Conservation (phyloP, 2,329 filamentous ascomycete species). For the Colletotrichum salicis region DNA sequence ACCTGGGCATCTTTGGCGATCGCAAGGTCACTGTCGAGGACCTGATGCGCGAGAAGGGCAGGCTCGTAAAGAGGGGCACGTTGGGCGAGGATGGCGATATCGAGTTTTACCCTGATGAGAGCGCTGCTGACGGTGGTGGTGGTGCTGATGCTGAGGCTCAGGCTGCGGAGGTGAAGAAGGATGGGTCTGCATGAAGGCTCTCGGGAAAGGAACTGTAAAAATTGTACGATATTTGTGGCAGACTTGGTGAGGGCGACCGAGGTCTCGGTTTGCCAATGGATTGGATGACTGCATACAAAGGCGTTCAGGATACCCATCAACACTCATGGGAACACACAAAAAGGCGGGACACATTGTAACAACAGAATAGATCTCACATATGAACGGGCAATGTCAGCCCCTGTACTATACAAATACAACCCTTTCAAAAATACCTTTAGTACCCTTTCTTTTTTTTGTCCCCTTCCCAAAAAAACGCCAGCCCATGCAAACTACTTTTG, state of each 20-base stretch:
- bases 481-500: constrained; percentile 23
- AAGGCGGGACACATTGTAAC: constrained; percentile 4
- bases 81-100: constrained; percentile 84
- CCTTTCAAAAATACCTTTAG: not conserved
- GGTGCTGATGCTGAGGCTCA: not conserved
- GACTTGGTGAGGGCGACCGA: not conserved
- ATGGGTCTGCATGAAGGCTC: constrained; percentile 10
- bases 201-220: not conserved
- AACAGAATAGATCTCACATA: constrained; percentile 27
- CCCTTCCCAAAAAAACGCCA: constrained; percentile 28
- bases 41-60: constrained; percentile 79
- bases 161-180: constrained; percentile 3
- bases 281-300: constrained; percentile 25
- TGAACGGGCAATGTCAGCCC: constrained; percentile 29
- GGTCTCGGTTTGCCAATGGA: not conserved
- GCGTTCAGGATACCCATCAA: constrained; percentile 30
- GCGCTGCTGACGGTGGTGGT: constrained; percentile 10
- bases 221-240: constrained; percentile 1
- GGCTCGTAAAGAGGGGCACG: constrained; percentile 76
- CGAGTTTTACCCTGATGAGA: constrained; percentile 88
- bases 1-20: constrained; percentile 82
- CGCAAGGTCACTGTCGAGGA: constrained; percentile 78
- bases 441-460: constrained; percentile 12
- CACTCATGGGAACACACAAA: constrained; percentile 3
- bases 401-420: constrained; percentile 32